A percentile compares a stretch with the other conserved stretches of the same genome.
These are phyloP conservation scores for Harringtonia lauricola DNA, from an alignment of 2,329 filamentous ascomycete species.

Conservation along the genomic window DNA sequence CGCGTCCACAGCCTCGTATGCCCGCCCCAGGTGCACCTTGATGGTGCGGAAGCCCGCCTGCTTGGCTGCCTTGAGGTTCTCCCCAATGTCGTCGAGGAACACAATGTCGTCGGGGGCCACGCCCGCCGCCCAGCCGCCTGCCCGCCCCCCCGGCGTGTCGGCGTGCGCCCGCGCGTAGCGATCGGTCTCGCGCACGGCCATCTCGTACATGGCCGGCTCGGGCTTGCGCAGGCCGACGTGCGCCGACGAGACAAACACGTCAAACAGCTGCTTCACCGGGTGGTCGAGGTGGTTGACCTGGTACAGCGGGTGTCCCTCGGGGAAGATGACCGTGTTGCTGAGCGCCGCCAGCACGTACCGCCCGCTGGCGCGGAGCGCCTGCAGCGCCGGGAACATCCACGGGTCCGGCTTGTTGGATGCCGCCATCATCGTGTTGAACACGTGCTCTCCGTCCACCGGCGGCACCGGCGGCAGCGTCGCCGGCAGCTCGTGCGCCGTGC, in stretches of 20 bases:
- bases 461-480: constrained; percentile 51
- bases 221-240: constrained; percentile 85
- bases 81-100: constrained; percentile 90
- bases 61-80: constrained; percentile 76
- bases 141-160: constrained; percentile 22
- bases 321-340: constrained; percentile 85
- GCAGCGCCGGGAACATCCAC: constrained; percentile 76
- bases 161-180: constrained; percentile 46
- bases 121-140: constrained; percentile 33
- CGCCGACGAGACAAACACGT: constrained; percentile 79
- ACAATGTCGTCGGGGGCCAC: constrained; percentile 59
- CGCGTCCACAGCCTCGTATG: constrained; percentile 71
- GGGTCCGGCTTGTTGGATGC: constrained; percentile 62
- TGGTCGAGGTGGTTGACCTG: constrained; percentile 37
- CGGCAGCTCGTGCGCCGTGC: constrained; percentile 16
- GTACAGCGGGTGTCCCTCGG: constrained; percentile 58
- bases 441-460: constrained; percentile 59
- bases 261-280: constrained; percentile 59
- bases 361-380: constrained; percentile 52
- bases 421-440: constrained; percentile 91
- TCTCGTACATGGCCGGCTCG: constrained; percentile 67
- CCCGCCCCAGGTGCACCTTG: constrained; percentile 70
- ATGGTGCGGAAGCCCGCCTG: constrained; percentile 68
- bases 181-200: constrained; percentile 57
- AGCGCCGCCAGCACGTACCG: constrained; percentile 68